These are phyloP conservation scores for Xerocomellus dryophilus DNA, from an alignment of 768 basidiomycete species.

Conservation along the genomic window DNA sequence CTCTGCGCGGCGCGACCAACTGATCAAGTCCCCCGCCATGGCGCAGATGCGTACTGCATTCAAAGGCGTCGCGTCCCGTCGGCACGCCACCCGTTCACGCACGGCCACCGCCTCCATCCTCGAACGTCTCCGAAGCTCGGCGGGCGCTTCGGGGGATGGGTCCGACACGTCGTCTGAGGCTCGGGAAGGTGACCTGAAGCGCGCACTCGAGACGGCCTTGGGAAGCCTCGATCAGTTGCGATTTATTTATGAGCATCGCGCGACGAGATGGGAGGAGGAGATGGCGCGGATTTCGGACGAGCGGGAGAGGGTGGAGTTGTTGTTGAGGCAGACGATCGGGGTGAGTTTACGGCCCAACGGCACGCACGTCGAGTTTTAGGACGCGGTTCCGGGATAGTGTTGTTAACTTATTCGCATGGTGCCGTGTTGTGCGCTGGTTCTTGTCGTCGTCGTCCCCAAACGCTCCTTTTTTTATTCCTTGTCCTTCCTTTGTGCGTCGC, in stretches of 20 bases:
- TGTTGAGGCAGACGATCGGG: conserved; percentile 63
- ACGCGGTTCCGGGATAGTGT: background rate
- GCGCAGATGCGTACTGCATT: conserved; percentile 54
- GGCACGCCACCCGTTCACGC: conserved; percentile 47
- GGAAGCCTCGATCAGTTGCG: conserved; percentile 63
- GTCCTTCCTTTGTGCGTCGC: background rate
- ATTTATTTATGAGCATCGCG: conserved; percentile 64
- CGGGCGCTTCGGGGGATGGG: conserved; percentile 48
- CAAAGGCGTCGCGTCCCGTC: conserved; percentile 54
- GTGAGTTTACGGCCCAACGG: conserved; percentile 33
- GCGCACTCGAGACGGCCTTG: conserved; percentile 64
- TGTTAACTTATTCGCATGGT: no score
- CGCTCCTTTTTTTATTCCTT: background rate
- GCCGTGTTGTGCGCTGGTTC: background rate
- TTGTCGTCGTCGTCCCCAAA: background rate
- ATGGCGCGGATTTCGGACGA: conserved; percentile 65
- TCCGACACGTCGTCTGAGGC: conserved; percentile 52
- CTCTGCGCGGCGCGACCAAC: conserved; percentile 57
- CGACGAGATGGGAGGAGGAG: conserved; percentile 68
- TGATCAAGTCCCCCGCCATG: conserved; percentile 49
- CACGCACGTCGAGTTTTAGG: background rate
- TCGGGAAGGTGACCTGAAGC: conserved; percentile 62
- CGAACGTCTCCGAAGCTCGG: conserved; percentile 40
- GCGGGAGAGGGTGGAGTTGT: conserved; percentile 60
- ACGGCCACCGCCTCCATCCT: conserved; percentile 45